These are phyloP conservation scores for Lipomyces japonicus DNA, from an alignment of 805 yeast species.

Conservation along the genomic window DNA sequence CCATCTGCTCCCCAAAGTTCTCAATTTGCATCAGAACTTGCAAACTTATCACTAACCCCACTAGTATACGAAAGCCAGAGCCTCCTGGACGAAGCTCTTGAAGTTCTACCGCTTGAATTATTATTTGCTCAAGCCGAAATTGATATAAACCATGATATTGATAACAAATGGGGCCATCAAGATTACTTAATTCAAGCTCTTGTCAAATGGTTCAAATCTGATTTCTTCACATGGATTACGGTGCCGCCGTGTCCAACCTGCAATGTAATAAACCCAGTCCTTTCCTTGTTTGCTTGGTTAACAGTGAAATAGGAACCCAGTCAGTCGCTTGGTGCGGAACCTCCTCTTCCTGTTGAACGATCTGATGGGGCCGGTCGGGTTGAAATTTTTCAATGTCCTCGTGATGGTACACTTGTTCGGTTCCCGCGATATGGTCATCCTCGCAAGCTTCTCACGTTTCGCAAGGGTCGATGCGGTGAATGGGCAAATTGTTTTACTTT, in stretches of 20 bases:
- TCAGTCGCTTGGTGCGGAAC: slow-evolving; percentile 38
- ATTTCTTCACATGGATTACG: slow-evolving; percentile 81
- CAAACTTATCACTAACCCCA: slow-evolving; percentile 25
- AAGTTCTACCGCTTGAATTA: slow-evolving; percentile 54
- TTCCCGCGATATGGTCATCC: slow-evolving; percentile 80
- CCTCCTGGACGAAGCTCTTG: slow-evolving; percentile 57
- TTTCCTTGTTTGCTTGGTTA: neutral
- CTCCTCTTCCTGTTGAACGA: slow-evolving; percentile 48
- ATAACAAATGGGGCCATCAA: slow-evolving; percentile 47
- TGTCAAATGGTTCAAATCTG: slow-evolving; percentile 66
- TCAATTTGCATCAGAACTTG: slow-evolving; percentile 5
- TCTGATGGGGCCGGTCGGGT: slow-evolving; percentile 51
- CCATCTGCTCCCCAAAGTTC: neutral
- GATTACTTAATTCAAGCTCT: slow-evolving; percentile 59
- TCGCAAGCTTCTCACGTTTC: slow-evolving; percentile 52
- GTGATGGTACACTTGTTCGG: slow-evolving; percentile 48
- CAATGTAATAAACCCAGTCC: slow-evolving; percentile 29
- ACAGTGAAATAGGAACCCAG: slow-evolving; percentile 42
- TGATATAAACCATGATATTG: slow-evolving; percentile 32
- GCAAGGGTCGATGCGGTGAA: slow-evolving; percentile 88
- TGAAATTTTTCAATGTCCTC: slow-evolving; percentile 61
- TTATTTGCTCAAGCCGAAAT: slow-evolving; percentile 61
- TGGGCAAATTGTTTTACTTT: slow-evolving; percentile 85
- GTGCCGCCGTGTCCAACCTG: slow-evolving; percentile 60
- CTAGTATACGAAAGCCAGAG: slow-evolving; percentile 43